A percentile compares a stretch with the other conserved stretches of the same genome.
Conservation (phyloP, 179 eudicot genomes). For the Silene vulgaris region DNA sequence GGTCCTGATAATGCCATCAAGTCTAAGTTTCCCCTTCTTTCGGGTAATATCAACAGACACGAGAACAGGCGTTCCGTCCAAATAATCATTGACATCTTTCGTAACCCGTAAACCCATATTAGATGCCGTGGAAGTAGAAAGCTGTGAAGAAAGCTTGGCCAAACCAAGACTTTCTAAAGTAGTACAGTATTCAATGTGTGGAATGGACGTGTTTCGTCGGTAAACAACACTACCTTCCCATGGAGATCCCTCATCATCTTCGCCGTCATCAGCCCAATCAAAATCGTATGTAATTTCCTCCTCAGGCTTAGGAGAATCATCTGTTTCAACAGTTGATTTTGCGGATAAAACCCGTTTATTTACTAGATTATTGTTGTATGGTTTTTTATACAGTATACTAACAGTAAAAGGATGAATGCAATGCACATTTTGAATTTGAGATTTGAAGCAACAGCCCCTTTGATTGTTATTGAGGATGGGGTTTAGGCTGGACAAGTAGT, state of each 20-base stretch:
- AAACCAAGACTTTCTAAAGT: conserved; percentile 86
- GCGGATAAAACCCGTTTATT: conserved; percentile 13
- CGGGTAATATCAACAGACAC: conserved; percentile 69
- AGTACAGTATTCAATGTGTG: conserved; percentile 75
- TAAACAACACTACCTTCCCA: conserved; percentile 93
- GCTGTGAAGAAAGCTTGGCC: conserved; percentile 50
- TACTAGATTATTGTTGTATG: background rate
- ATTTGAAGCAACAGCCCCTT: too few relatives aligned
- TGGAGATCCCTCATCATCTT: conserved; percentile 40
- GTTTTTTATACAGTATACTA: conserved; percentile 16
- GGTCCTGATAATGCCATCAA: conserved; percentile 83
- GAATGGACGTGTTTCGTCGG: conserved; percentile 53
- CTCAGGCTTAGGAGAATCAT: conserved; percentile 19
- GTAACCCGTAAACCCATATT: conserved; percentile 79
- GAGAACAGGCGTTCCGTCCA: conserved; percentile 73
- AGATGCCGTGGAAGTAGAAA: conserved; percentile 62
- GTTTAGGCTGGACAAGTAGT: too few relatives aligned
- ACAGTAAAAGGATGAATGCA: too few relatives aligned
- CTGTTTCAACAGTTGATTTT: conserved; percentile 28
- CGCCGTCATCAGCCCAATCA: conserved; percentile 35
- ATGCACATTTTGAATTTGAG: too few relatives aligned
- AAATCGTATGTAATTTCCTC: conserved; percentile 30
- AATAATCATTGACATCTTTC: conserved; percentile 63
- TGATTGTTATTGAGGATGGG: too few relatives aligned
- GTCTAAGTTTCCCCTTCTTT: conserved; percentile 60